Evolutionary conservation across 2,329 filamentous ascomycete species (phyloP).

Genomic region (Ophiosphaerella herpotricha): DNA sequence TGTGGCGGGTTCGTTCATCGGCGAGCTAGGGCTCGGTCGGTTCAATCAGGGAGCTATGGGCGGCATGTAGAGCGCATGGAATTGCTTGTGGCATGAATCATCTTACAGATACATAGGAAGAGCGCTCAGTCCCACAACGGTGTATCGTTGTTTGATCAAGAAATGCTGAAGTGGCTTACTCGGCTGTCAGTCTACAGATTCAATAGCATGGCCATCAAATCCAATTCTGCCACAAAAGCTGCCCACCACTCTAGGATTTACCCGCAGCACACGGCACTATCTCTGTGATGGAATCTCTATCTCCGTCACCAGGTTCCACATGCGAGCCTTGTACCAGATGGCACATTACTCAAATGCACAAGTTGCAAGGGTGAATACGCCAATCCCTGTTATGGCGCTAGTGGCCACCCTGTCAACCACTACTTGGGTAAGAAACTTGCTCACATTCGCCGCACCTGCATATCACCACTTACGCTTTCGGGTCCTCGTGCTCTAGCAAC

Average conservation of each 20-base stretch:
- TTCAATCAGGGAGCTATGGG: conserved; percentile 52
- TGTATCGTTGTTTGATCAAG: too few relatives aligned
- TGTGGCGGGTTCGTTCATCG: conserved; percentile 80
- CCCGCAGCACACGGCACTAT: not conserved
- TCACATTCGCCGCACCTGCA: conserved; percentile 22
- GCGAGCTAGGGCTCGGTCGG: conserved; percentile 78
- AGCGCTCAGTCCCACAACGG: too few relatives aligned
- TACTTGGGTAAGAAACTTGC: conserved; percentile 39
- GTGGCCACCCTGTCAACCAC: conserved; percentile 15
- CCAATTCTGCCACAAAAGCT: too few relatives aligned
- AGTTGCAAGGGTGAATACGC: conserved; percentile 12
- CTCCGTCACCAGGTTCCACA: not conserved
- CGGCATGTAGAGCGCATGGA: conserved; percentile 22
- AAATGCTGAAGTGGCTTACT: too few relatives aligned
- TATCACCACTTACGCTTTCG: conserved; percentile 8
- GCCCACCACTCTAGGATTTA: too few relatives aligned
- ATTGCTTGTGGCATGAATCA: too few relatives aligned
- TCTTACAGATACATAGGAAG: too few relatives aligned
- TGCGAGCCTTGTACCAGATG: too few relatives aligned
- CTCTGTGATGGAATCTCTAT: not conserved
- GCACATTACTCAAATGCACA: too few relatives aligned
- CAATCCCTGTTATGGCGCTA: conserved; percentile 23
- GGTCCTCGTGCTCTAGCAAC: conserved; percentile 15
- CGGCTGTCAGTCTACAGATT: too few relatives aligned
- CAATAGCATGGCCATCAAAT: too few relatives aligned